Percentiles rank a stretch among this genome's conserved stretches.
phyloP scores from a whole-genome alignment of 495 filamentous ascomycete genomes.

The Neurospora sp. region DNA sequence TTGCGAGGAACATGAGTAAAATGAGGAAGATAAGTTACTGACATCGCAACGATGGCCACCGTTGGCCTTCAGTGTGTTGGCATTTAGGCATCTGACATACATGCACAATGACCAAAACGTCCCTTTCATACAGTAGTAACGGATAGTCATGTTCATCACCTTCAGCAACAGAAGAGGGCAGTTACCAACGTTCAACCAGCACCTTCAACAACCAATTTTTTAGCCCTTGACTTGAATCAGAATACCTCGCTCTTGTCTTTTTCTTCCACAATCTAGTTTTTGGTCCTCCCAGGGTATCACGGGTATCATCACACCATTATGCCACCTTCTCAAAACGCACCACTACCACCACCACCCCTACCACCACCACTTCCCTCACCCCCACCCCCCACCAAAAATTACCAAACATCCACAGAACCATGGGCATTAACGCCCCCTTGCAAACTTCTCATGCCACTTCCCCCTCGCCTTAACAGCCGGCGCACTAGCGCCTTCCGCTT shows the following conservation, averaged over 20 bases:
- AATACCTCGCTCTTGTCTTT: not conserved
- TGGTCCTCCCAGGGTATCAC: not conserved
- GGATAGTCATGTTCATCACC: not conserved
- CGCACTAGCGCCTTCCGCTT: slow-evolving; percentile 19
- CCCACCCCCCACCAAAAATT: not conserved
- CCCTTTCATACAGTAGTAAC: no score
- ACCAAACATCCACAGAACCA: not conserved
- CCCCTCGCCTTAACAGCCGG: slow-evolving; percentile 42
- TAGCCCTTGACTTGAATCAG: not conserved
- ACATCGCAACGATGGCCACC: no score
- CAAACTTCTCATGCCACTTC: slow-evolving; percentile 89
- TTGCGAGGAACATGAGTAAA: no score
- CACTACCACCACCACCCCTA: not conserved
- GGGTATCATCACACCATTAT: not conserved
- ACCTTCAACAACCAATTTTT: not conserved
- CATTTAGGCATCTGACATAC: no score
- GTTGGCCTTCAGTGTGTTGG: no score
- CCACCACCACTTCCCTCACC: no score
- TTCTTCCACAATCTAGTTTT: not conserved
- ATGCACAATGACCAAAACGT: no score
- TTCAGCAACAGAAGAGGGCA: not conserved
- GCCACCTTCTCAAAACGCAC: not conserved
- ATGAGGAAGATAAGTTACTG: no score
- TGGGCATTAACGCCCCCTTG: slow-evolving; percentile 34
- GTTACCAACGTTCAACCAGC: not conserved